Evolutionary conservation across 202 grass and related monocot genomes (phyloP), one percentile per base, ranked within the genome.

Genomic region (Dendrocalamus latiflorus): DNA sequence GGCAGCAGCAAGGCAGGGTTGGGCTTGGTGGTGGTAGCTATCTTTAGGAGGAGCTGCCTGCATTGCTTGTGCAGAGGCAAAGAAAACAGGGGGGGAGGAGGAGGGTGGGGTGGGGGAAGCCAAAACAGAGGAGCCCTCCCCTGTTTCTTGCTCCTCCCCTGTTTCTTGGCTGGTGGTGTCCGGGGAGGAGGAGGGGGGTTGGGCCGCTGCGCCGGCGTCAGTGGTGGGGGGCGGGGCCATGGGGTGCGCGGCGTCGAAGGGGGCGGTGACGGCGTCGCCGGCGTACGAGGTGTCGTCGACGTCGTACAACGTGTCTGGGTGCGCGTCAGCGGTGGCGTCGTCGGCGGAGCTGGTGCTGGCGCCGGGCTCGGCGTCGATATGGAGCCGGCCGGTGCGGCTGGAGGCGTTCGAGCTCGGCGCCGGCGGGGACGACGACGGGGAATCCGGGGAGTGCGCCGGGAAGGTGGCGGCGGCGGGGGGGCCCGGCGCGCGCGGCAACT

Each of bases 231-330:
- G 15, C 1, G 47, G 42, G 57, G 49, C 49, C 72, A 98, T 98
- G 95, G 95, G 95, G 44, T 98, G 95, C 74, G 92, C 86, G 75
- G 76, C 88, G 56, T 95, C 95, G 48, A 88, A 88, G 84, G 74
- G 66, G 13, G 82, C 79, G 20, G 67, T 65, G 43, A 69, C 75
- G 45, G 83, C 54, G 8, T 95, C 92, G 24, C 92, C 95, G 60
- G 65, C 75, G 18, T 88, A 91, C 72, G 89, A 88, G 22, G 75
- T 50, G n/a, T 68, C 91, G 28, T 44, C 79, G 7, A 73, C 85
- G 65, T 65, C 86, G 75, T 89, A 86, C 76, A 62, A 41, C 25
- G 70, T 66, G 28, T 88, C 88, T 11, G 42, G 84, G 60, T 86
- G 80, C 70, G 59, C 72, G 18, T 84, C 78, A 38, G 70, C 49